These are phyloP conservation scores for Epichloe sp. DNA, from an alignment of 2,329 filamentous ascomycete genomes.

Conservation along the genomic window DNA sequence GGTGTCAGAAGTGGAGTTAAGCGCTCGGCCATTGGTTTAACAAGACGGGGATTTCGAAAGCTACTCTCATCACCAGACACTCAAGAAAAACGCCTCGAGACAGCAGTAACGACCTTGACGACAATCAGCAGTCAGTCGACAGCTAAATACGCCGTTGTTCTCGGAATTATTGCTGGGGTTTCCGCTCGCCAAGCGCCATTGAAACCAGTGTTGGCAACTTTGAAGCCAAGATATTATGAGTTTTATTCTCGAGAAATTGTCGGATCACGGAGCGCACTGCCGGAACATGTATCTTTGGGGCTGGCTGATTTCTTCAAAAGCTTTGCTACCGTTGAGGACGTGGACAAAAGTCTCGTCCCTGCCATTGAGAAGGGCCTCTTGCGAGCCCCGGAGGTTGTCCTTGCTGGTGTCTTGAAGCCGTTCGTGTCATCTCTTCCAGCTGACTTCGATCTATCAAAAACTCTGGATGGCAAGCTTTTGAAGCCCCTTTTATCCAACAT, in stretches of 20 bases:
- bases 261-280: conserved; percentile 59
- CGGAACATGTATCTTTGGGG: conserved; percentile 57
- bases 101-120: conserved; percentile 54
- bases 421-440: conserved; percentile 58
- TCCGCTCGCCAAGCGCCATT: conserved; percentile 56
- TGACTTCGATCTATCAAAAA: conserved; percentile 62
- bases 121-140: conserved; percentile 51
- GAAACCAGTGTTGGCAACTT: conserved; percentile 45
- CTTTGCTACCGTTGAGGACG: conserved; percentile 61
- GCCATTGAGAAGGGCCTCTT: conserved; percentile 80
- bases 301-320: conserved; percentile 70
- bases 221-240: conserved; percentile 60
- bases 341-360: conserved; percentile 64
- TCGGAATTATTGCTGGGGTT: conserved; percentile 81
- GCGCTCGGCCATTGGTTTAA: conserved; percentile 62
- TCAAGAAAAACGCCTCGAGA: conserved; percentile 45
- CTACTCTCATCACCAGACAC: conserved; percentile 47
- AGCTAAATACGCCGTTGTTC: conserved; percentile 59
- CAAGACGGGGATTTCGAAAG: conserved; percentile 66
- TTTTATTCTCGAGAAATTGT: conserved; percentile 82
- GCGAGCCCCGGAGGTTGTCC: conserved; percentile 77
- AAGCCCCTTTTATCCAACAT: conserved; percentile 83
- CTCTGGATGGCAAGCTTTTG: conserved; percentile 58
- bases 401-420: conserved; percentile 64
- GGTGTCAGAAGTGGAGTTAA: conserved; percentile 50